phyloP scores from a whole-genome alignment of 2,329 filamentous ascomycete species.

The Zymoseptoria crescenta region DNA sequence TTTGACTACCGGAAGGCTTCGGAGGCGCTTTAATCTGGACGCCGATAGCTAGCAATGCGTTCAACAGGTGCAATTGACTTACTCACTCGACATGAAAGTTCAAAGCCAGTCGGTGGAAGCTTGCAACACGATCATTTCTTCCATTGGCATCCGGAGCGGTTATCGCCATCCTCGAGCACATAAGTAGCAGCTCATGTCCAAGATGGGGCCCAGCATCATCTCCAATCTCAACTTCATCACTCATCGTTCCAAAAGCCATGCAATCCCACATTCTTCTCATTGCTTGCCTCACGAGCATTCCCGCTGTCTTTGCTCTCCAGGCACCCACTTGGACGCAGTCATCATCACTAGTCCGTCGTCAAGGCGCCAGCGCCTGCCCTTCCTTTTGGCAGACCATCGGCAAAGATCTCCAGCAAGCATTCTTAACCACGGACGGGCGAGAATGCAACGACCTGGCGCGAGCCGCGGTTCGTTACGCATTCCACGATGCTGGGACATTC shows the following conservation, averaged over 20 bases:
- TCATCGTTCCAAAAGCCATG: not conserved
- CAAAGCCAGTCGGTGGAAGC: too few species aligned
- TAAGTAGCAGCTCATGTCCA: not conserved
- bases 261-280: not conserved
- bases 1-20: not conserved
- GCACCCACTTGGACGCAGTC: not conserved
- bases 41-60: not conserved
- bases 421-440: slow-evolving; percentile 16
- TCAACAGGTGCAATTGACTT: not conserved
- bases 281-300: not conserved
- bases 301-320: not conserved
- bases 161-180: not conserved
- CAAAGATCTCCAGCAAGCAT: slow-evolving; percentile 10
- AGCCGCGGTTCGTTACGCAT: slow-evolving; percentile 29
- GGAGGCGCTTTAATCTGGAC: not conserved
- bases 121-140: not conserved
- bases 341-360: not conserved
- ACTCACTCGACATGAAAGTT: not conserved
- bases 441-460: slow-evolving; percentile 29
- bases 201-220: not conserved
- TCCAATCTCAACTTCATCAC: not conserved
- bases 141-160: too few species aligned
- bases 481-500: slow-evolving; percentile 26
- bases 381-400: slow-evolving; percentile 10
- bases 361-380: slow-evolving; percentile 4